These are phyloP conservation scores for Hibiscus tridactylites DNA, from an alignment of 345 rosid species.

Conservation along the genomic window DNA sequence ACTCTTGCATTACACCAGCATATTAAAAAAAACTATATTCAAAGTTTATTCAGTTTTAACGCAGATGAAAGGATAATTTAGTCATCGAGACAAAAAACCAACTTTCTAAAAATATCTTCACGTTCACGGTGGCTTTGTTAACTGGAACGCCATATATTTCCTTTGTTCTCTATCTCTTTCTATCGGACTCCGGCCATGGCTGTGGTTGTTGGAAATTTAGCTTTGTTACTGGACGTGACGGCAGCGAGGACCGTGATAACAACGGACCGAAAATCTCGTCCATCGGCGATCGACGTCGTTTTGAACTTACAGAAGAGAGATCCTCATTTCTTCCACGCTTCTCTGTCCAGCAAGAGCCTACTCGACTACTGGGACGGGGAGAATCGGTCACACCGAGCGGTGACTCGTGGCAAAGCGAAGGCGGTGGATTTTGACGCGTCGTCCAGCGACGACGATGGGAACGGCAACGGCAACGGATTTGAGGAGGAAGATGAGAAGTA, in stretches of 20 bases:
- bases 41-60: background rate
- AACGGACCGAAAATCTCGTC: slow-evolving; percentile 56
- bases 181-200: slow-evolving; percentile 36
- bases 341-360: slow-evolving; percentile 31
- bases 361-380: slow-evolving; percentile 48
- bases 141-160: slow-evolving; percentile 1
- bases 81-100: slow-evolving; percentile 4
- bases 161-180: slow-evolving; percentile 8
- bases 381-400: slow-evolving; percentile 27
- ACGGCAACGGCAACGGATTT: slow-evolving; percentile 35
- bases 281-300: slow-evolving; percentile 38
- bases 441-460: slow-evolving; percentile 37
- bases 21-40: no score
- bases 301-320: slow-evolving; percentile 50
- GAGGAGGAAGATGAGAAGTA: slow-evolving; percentile 35
- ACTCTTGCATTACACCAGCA: no score
- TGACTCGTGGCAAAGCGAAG: slow-evolving; percentile 49
- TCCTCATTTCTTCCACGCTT: slow-evolving; percentile 23
- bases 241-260: slow-evolving; percentile 31
- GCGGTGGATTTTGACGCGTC: slow-evolving; percentile 68
- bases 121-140: slow-evolving; percentile 6
- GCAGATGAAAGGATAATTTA: slow-evolving; percentile 7
- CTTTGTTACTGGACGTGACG: slow-evolving; percentile 45
- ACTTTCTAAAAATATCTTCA: slow-evolving; percentile 31
- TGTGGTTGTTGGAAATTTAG: slow-evolving; percentile 61